These are phyloP conservation scores for Gymnopilus junonius DNA, from an alignment of 768 basidiomycete genomes.

Conservation along the genomic window DNA sequence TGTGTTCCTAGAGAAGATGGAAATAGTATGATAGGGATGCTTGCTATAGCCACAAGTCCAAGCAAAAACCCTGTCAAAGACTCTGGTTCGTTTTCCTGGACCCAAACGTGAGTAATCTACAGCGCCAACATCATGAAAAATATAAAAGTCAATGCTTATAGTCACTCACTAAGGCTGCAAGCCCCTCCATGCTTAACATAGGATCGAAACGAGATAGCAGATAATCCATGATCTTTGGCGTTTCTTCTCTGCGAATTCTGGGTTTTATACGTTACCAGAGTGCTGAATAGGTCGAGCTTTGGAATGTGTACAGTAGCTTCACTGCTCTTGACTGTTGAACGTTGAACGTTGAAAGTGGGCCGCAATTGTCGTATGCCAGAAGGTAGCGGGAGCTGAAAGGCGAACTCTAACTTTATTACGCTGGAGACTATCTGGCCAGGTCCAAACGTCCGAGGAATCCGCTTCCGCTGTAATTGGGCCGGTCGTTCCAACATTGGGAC, in stretches of 20 bases:
- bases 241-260: background rate
- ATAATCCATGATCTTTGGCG: background rate
- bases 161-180: background rate
- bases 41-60: background rate
- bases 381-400: too few relatives aligned
- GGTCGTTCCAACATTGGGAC: too few relatives aligned
- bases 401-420: background rate
- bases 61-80: background rate
- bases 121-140: background rate
- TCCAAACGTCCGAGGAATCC: background rate
- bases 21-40: background rate
- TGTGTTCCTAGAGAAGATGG: background rate
- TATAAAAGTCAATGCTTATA: background rate
- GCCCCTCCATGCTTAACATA: background rate
- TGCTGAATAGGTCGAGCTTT: background rate
- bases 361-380: too few relatives aligned
- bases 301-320: background rate
- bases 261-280: background rate
- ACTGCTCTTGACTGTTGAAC: background rate
- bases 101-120: constrained; percentile 15
- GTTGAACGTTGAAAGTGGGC: background rate
- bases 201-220: too few relatives aligned
- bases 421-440: background rate
- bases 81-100: constrained; percentile 15
- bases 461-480: too few relatives aligned